phyloP scores from a whole-genome alignment of 1,284 basidiomycete species.

The Sphaerobolus stellatus region DNA sequence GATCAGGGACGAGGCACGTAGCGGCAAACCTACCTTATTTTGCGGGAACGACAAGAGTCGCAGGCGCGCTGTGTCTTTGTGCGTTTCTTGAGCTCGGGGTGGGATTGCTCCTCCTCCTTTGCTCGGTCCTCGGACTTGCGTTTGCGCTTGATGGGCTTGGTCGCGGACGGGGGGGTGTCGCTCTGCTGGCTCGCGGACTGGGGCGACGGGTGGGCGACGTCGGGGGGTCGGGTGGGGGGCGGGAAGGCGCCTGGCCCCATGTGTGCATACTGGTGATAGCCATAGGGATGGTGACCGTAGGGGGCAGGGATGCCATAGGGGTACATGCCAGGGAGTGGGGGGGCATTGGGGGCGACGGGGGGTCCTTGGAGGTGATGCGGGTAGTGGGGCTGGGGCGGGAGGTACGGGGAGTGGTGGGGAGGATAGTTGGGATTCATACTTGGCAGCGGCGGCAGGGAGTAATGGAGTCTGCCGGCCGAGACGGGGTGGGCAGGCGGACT shows the following conservation, averaged over 20 bases:
- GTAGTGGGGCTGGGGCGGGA: conserved; percentile 11
- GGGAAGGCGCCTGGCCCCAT: conserved; percentile 11
- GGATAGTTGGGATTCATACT: conserved; percentile 14
- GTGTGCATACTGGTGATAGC: conserved; percentile 7
- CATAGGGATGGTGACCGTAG: neutral
- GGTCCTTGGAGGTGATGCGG: conserved; percentile 1
- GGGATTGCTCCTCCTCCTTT: conserved; percentile 25
- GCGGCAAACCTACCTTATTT: conserved; percentile 66
- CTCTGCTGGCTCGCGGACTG: neutral
- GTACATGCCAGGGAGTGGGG: conserved; percentile 10
- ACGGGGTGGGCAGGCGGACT: conserved; percentile 8
- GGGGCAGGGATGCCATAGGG: conserved; percentile 5
- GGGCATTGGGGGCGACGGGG: conserved; percentile 3
- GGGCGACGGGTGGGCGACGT: neutral
- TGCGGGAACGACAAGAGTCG: conserved; percentile 89
- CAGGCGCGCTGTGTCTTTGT: conserved; percentile 90
- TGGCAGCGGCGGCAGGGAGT: conserved; percentile 13
- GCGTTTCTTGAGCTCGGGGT: conserved; percentile 70
- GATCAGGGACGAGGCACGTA: conserved; percentile 13
- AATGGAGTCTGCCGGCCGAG: conserved; percentile 13
- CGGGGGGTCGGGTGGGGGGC: neutral
- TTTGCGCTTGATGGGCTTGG: conserved; percentile 30
- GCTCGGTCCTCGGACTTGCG: conserved; percentile 44
- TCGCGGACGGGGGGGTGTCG: conserved; percentile 10
- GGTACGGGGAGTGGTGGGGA: conserved; percentile 11